Conservation (phyloP, 352 stramenopile genomes). For the Pythium myriotylum region DNA sequence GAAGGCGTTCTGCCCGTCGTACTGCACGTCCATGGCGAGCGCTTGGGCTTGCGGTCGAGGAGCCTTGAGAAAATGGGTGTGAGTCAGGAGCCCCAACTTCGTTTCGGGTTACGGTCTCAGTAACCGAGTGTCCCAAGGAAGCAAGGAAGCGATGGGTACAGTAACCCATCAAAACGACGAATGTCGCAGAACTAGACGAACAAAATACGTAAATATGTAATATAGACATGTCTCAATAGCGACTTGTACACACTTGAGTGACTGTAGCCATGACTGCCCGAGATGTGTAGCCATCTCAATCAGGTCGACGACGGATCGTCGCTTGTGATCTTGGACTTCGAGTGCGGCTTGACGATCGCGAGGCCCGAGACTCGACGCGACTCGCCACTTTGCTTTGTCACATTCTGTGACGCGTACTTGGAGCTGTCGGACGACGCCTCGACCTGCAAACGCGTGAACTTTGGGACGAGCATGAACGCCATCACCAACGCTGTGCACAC, state of each 20-base stretch:
- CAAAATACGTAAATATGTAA: not conserved
- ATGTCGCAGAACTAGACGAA: not conserved
- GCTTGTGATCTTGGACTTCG: not conserved
- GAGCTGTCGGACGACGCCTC: not conserved
- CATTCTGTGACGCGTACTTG: constrained; percentile 5
- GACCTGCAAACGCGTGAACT: constrained; percentile 17
- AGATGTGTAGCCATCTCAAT: not conserved
- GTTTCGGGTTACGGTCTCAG: not conserved
- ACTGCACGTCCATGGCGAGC: constrained; percentile 54
- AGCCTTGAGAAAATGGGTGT: not conserved
- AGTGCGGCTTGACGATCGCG: not conserved
- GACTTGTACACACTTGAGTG: not conserved
- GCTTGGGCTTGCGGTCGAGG: not conserved
- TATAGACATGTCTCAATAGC: not conserved
- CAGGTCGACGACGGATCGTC: not conserved
- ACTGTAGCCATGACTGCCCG: not conserved
- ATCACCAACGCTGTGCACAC: constrained; percentile 27
- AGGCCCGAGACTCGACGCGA: not conserved
- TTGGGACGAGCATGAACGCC: constrained; percentile 32
- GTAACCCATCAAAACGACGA: not conserved
- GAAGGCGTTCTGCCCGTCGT: constrained; percentile 77
- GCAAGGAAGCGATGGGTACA: not conserved
- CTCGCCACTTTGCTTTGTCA: not conserved
- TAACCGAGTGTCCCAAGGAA: not conserved
- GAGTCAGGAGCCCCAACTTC: not conserved